phyloP scores from a whole-genome alignment of 345 rosid genomes.

The Pistacia integerrima region DNA sequence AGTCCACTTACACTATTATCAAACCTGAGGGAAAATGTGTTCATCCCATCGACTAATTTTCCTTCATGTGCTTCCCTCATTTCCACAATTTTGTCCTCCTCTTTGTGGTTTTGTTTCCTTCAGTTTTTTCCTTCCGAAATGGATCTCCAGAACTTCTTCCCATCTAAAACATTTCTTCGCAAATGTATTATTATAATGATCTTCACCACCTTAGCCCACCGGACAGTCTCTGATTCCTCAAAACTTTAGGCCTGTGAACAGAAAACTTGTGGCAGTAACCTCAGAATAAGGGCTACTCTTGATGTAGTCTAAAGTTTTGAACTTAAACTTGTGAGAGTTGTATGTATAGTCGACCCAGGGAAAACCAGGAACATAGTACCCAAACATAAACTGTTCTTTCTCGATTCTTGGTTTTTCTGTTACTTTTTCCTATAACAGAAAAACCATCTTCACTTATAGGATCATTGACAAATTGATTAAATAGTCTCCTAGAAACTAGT shows the following conservation, averaged over 20 bases:
- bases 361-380: too few relatives aligned
- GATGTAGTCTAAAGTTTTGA: too few relatives aligned
- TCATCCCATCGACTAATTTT: too few relatives aligned
- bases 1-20: too few relatives aligned
- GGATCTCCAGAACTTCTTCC: slow-evolving; percentile 30
- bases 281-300: slow-evolving; percentile 28
- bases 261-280: slow-evolving; percentile 46
- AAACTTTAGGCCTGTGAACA: slow-evolving; percentile 52
- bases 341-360: too few relatives aligned
- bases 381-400: too few relatives aligned
- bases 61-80: slow-evolving; percentile 4
- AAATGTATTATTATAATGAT: slow-evolving; percentile 18
- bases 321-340: too few relatives aligned
- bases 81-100: not conserved
- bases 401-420: too few relatives aligned
- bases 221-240: slow-evolving; percentile 31
- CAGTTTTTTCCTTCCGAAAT: slow-evolving; percentile 26
- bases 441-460: not conserved
- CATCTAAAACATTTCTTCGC: slow-evolving; percentile 14
- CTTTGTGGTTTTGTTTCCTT: not conserved
- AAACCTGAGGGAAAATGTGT: too few relatives aligned
- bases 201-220: slow-evolving; percentile 21
- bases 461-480: not conserved
- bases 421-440: too few relatives aligned
- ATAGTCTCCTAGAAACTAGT: too few relatives aligned